Conservation (phyloP, 768 basidiomycete species). For the Rhizopogon roseolus region DNA sequence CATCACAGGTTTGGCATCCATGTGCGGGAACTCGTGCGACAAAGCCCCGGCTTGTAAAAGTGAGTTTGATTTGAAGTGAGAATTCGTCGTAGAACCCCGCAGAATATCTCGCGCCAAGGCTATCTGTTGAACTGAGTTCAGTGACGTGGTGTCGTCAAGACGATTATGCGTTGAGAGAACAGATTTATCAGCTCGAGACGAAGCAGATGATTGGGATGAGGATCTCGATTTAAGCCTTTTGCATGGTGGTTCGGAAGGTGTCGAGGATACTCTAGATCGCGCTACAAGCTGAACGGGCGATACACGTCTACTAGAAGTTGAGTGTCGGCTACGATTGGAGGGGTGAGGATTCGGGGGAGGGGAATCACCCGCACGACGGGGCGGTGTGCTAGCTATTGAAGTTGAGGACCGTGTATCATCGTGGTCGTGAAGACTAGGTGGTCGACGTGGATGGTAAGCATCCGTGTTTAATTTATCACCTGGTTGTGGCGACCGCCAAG, state of each 20-base stretch:
- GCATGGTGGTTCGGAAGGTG: slow-evolving; percentile 24
- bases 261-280: slow-evolving; percentile 23
- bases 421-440: slow-evolving; percentile 18
- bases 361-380: slow-evolving; percentile 17
- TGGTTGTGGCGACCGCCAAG: slow-evolving; percentile 24
- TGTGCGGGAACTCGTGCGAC: slow-evolving; percentile 18
- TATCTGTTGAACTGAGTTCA: not conserved
- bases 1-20: slow-evolving; percentile 13
- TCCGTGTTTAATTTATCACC: slow-evolving; percentile 23
- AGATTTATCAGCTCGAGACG: slow-evolving; percentile 14
- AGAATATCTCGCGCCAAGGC: not conserved
- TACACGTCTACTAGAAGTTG: slow-evolving; percentile 8
- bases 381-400: slow-evolving; percentile 30
- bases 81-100: slow-evolving; percentile 3
- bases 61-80: slow-evolving; percentile 6
- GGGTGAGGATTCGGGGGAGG: slow-evolving; percentile 20
- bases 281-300: slow-evolving; percentile 14
- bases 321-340: slow-evolving; percentile 1
- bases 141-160: not conserved
- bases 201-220: slow-evolving; percentile 52
- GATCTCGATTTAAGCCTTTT: slow-evolving; percentile 40
- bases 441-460: slow-evolving; percentile 21
- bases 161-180: slow-evolving; percentile 20
- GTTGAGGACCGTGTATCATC: slow-evolving; percentile 21
- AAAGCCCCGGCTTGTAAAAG: slow-evolving; percentile 13